These are phyloP conservation scores for Aspergillus ibericus DNA, from an alignment of 2,329 filamentous ascomycete genomes.

Conservation along the genomic window DNA sequence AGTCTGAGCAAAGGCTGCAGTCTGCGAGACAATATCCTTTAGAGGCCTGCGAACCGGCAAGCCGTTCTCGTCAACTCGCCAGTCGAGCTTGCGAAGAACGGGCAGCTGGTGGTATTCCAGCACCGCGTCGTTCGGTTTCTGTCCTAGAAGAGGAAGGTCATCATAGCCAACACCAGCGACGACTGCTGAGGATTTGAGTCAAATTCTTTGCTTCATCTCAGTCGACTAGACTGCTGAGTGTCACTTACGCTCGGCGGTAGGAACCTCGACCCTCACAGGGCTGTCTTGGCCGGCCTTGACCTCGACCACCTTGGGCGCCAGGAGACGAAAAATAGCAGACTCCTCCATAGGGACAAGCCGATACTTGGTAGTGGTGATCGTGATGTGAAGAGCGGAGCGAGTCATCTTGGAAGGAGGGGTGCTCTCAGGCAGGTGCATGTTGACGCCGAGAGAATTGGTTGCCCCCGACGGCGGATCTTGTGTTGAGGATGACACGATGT, in stretches of 20 bases:
- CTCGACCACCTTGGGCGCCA: background rate
- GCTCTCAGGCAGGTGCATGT: too few species aligned
- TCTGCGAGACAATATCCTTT: background rate
- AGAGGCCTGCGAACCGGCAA: background rate
- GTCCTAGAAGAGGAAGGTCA: background rate
- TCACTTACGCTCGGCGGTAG: background rate
- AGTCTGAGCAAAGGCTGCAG: constrained; percentile 9
- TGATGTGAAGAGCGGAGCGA: too few species aligned
- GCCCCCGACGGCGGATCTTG: too few species aligned
- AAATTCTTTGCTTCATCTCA: too few species aligned
- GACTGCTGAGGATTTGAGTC: background rate
- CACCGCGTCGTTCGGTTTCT: background rate
- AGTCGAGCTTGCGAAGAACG: background rate
- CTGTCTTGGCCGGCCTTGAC: background rate
- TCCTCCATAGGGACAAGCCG: too few species aligned
- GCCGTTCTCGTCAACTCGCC: background rate
- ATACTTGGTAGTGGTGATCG: too few species aligned
- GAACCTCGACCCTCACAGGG: background rate
- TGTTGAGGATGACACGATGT: too few species aligned
- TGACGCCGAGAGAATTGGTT: too few species aligned
- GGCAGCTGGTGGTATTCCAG: background rate
- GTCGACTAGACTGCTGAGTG: background rate
- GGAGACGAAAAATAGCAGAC: background rate
- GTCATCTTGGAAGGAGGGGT: too few species aligned
- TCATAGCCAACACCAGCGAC: background rate